Percentiles rank a stretch among this genome's conserved stretches.
Evolutionary conservation across 2,329 filamentous ascomycete species (phyloP).

Genomic region (Tetracladium maxilliforme): DNA sequence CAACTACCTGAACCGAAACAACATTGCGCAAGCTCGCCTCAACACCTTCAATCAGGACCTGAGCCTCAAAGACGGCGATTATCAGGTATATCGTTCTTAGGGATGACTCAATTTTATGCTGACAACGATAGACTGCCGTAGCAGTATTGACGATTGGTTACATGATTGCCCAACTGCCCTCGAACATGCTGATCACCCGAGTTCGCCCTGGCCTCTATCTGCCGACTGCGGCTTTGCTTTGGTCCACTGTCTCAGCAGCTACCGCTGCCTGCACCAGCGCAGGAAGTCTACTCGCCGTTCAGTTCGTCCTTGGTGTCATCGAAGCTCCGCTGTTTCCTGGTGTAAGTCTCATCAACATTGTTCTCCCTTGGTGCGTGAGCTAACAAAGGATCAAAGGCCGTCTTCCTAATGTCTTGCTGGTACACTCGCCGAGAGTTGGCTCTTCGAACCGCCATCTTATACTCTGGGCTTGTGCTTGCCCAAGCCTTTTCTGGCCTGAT

Average conservation of each 20-base stretch:
- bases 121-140: too few species aligned
- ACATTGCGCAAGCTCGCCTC: constrained; percentile 4
- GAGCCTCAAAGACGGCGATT: constrained; percentile 5
- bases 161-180: constrained; percentile 6
- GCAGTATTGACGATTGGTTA: too few species aligned
- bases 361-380: too few species aligned
- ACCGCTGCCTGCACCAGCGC: constrained; percentile 16
- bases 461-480: constrained; percentile 7
- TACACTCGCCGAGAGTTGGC: constrained; percentile 11
- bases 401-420: constrained; percentile 9
- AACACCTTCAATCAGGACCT: constrained; percentile 3
- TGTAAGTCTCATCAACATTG: too few species aligned
- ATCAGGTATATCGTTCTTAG: constrained; percentile 7
- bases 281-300: constrained; percentile 5
- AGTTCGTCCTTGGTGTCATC: constrained; percentile 8
- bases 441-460: constrained; percentile 10
- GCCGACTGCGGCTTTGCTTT: constrained; percentile 7
- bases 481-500: constrained; percentile 1
- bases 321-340: constrained; percentile 9
- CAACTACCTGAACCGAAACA: constrained; percentile 4
- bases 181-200: constrained; percentile 8
- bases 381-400: too few species aligned
- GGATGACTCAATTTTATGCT: constrained; percentile 1
- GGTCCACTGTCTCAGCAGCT: constrained; percentile 14
- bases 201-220: constrained; percentile 11